phyloP scores from a whole-genome alignment of 2,329 filamentous ascomycete species.

The Fusarium pseudoanthophilum region DNA sequence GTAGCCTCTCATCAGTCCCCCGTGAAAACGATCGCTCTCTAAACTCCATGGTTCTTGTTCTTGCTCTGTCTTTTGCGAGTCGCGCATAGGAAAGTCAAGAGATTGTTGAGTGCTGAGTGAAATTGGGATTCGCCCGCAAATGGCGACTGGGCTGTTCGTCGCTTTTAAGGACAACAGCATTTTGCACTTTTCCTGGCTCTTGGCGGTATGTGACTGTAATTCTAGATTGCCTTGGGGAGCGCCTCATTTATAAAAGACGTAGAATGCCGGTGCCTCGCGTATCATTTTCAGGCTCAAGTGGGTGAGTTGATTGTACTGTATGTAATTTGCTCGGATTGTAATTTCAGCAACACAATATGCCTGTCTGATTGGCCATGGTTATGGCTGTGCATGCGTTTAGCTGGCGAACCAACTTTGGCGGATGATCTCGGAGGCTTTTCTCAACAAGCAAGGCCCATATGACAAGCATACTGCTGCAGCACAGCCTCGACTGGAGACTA shows the following conservation, averaged over 20 bases:
- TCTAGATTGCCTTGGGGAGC: constrained; percentile 21
- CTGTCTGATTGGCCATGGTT: constrained; percentile 10
- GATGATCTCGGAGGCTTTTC: background rate
- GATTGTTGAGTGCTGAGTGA: background rate
- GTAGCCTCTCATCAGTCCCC: constrained; percentile 16
- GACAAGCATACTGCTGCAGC: constrained; percentile 16
- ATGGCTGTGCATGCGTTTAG: constrained; percentile 24
- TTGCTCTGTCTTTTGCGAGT: background rate
- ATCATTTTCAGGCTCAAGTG: constrained; percentile 10
- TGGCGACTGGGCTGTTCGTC: background rate
- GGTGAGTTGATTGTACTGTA: background rate
- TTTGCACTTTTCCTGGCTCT: constrained; percentile 19
- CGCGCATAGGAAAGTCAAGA: background rate
- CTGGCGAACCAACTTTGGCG: constrained; percentile 13
- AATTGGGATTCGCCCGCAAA: background rate
- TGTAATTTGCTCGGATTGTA: constrained; percentile 21
- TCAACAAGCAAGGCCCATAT: constrained; percentile 6
- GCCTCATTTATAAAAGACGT: constrained; percentile 31
- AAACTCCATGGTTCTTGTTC: constrained; percentile 18
- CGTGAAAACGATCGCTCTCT: constrained; percentile 10
- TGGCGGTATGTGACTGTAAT: constrained; percentile 2
- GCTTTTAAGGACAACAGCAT: constrained; percentile 26
- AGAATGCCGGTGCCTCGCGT: constrained; percentile 19
- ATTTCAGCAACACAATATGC: constrained; percentile 7
- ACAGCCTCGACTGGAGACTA: constrained; percentile 27